Conservation (phyloP, 176 grass and related monocot species). For the Oryza longistaminata region DNA sequence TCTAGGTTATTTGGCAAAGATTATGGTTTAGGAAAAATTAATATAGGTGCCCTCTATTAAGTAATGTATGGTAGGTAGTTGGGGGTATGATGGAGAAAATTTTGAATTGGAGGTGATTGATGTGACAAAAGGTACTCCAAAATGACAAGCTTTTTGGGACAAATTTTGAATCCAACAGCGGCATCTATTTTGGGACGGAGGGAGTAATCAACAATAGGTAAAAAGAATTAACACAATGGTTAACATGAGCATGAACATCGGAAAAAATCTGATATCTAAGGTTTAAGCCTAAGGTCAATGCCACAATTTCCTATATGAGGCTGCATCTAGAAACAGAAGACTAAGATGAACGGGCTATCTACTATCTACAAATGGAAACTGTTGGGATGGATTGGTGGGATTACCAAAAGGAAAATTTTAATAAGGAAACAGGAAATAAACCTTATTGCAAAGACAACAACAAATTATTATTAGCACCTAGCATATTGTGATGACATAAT, state of each 20-base stretch:
- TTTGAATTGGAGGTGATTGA: too few relatives aligned
- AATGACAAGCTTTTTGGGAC: too few relatives aligned
- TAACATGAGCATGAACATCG: neutral
- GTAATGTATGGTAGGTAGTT: too few relatives aligned
- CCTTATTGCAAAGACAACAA: neutral
- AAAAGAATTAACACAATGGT: neutral
- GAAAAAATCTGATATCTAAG: slow-evolving; percentile 6
- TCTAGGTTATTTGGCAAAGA: too few relatives aligned
- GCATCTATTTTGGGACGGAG: too few relatives aligned
- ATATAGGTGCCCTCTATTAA: too few relatives aligned
- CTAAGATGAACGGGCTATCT: neutral
- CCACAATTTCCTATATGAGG: slow-evolving; percentile 6
- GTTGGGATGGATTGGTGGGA: neutral
- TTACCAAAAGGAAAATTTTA: slow-evolving; percentile 15
- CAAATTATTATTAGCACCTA: slow-evolving; percentile 4
- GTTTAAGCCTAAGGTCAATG: slow-evolving; percentile 18
- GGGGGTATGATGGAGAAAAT: too few relatives aligned
- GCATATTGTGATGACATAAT: slow-evolving; percentile 22
- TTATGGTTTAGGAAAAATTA: too few relatives aligned
- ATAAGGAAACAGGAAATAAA: neutral
- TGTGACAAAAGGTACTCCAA: too few relatives aligned
- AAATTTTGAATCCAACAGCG: too few relatives aligned
- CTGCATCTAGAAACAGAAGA: slow-evolving; percentile 19
- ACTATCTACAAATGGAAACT: slow-evolving; percentile 15
- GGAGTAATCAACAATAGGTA: slow-evolving; percentile 5